Conservation (phyloP, 495 filamentous ascomycete species). For the Aspergillus bertholletiae region DNA sequence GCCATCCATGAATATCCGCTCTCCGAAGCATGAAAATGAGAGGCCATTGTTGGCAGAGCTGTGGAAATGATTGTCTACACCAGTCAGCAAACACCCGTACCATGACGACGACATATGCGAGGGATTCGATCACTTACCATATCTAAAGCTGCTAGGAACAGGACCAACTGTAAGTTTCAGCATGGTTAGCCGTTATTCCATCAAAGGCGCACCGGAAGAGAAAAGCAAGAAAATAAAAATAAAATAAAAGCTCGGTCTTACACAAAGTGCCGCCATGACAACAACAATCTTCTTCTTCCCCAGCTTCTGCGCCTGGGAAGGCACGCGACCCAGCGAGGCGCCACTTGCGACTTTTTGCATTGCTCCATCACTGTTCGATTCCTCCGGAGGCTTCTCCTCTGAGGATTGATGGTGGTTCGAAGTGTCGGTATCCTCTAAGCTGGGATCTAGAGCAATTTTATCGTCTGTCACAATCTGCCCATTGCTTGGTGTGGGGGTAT, state of each 20-base stretch:
- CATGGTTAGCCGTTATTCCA: conserved; percentile 10
- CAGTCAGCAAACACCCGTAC: neutral
- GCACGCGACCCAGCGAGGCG: conserved; percentile 29
- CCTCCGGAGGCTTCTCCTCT: neutral
- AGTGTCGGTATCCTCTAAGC: conserved; percentile 3
- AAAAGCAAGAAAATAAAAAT: neutral
- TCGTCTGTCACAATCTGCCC: neutral
- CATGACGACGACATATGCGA: neutral
- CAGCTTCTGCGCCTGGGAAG: conserved; percentile 40
- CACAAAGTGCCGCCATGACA: conserved; percentile 50
- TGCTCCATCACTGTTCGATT: conserved; percentile 13
- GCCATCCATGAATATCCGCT: conserved; percentile 78
- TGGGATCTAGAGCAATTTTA: conserved; percentile 5
- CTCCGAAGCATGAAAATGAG: conserved; percentile 55
- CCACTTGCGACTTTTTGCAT: conserved; percentile 20
- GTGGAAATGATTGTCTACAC: conserved; percentile 50
- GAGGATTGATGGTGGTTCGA: neutral
- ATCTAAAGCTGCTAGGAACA: conserved; percentile 53
- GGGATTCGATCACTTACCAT: conserved; percentile 32
- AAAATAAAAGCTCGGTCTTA: conserved; percentile 22
- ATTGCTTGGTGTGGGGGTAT: neutral
- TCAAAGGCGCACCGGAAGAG: neutral
- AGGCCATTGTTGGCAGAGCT: conserved; percentile 60
- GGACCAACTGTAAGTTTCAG: conserved; percentile 34
- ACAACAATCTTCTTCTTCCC: conserved; percentile 46